These are phyloP conservation scores for Penicillium sp. DNA, from an alignment of 2,329 filamentous ascomycete genomes.

Conservation along the genomic window DNA sequence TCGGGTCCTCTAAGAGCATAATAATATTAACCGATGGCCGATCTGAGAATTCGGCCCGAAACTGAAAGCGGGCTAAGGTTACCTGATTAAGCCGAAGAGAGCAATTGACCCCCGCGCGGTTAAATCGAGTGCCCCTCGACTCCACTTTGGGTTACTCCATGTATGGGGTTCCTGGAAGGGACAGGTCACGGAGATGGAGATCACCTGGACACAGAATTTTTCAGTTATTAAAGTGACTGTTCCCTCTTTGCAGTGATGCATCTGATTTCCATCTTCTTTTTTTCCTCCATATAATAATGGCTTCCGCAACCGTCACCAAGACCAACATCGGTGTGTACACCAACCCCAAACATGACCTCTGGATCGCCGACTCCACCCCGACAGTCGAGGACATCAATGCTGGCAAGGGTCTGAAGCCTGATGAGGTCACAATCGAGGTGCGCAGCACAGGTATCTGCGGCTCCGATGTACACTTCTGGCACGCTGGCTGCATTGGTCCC, in stretches of 20 bases:
- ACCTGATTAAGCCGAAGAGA: conserved; percentile 4
- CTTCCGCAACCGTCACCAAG: conserved; percentile 56
- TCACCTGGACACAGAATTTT: conserved; percentile 2
- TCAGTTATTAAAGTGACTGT: conserved; percentile 11
- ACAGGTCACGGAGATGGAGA: conserved; percentile 2
- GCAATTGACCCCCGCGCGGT: conserved; percentile 21
- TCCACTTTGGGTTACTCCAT: conserved; percentile 20
- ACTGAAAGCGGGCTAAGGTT: conserved; percentile 6
- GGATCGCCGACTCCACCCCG: conserved; percentile 77
- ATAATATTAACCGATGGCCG: conserved; percentile 22
- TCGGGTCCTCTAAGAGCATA: no score
- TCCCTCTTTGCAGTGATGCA: conserved; percentile 16
- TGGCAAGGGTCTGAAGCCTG: conserved; percentile 67
- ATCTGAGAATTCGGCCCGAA: conserved; percentile 18
- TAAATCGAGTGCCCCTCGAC: conserved; percentile 23
- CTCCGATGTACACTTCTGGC: conserved; percentile 97
- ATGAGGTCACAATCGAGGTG: conserved; percentile 84
- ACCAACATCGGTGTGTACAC: conserved; percentile 95
- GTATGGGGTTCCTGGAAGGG: conserved; percentile 7
- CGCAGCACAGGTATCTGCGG: conserved; percentile 97
- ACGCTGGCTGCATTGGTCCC: conserved; percentile 88
- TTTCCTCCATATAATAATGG: conserved; percentile 22
- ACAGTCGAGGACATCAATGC: conserved; percentile 70
- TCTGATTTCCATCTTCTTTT: conserved; percentile 8
- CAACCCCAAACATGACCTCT: conserved; percentile 87